Evolutionary conservation across 371 early-diverging fungal species (phyloP).

Genomic region (Lichtheimia corymbifera): DNA sequence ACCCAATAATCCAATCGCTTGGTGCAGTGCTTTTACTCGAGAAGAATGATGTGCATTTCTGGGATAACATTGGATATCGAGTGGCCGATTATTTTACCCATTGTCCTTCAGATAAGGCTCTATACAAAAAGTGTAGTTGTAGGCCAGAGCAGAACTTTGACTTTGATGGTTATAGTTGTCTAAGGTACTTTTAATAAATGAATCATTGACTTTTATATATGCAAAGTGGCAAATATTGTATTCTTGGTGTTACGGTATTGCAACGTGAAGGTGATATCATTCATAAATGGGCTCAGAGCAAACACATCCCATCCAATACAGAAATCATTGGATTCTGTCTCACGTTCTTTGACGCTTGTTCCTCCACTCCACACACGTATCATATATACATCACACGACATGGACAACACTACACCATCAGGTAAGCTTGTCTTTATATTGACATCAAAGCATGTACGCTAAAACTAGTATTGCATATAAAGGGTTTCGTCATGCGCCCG

Average conservation of each 20-base stretch:
- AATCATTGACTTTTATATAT: too few species aligned
- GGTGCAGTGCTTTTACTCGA: constrained; percentile 37
- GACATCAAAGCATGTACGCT: background rate
- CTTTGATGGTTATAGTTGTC: constrained; percentile 41
- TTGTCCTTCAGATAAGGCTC: constrained; percentile 28
- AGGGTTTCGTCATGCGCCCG: constrained; percentile 72
- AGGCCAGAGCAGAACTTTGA: constrained; percentile 45
- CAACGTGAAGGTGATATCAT: too few species aligned
- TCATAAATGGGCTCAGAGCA: too few species aligned
- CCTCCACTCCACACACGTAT: too few species aligned
- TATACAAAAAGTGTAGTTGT: constrained; percentile 36
- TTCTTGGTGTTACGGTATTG: too few species aligned
- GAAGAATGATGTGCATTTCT: constrained; percentile 46
- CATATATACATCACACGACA: background rate
- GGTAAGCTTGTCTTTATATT: background rate
- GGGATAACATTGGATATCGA: constrained; percentile 45
- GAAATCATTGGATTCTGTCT: too few species aligned
- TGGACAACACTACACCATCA: constrained; percentile 1
- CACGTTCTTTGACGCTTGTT: too few species aligned
- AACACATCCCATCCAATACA: too few species aligned
- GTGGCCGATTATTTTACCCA: constrained; percentile 41
- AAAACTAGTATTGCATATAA: background rate
- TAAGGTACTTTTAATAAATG: constrained; percentile 25
- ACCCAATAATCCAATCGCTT: constrained; percentile 44
- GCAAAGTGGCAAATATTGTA: too few species aligned